Conservation (phyloP, 1,284 basidiomycete species). For the Flammula alnicola region DNA sequence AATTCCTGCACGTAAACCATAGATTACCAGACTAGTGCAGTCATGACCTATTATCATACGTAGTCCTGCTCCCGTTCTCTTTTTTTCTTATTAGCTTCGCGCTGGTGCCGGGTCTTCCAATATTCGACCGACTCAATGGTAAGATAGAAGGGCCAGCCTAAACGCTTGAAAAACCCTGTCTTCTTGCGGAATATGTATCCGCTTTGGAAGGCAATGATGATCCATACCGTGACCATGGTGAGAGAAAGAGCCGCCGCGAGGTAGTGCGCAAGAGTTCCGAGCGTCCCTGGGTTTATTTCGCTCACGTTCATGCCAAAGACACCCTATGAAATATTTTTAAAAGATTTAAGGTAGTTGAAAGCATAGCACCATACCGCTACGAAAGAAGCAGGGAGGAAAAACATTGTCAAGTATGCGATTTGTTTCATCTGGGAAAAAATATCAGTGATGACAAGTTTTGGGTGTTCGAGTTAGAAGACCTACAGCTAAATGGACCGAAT, state of each 20-base stretch:
- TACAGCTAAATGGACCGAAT: slow-evolving; percentile 37
- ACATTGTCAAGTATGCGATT: slow-evolving; percentile 54
- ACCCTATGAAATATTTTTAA: slow-evolving; percentile 36
- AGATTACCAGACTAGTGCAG: too few relatives aligned
- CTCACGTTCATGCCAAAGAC: slow-evolving; percentile 51
- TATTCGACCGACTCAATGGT: too few relatives aligned
- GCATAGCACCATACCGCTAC: slow-evolving; percentile 43
- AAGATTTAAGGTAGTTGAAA: background rate
- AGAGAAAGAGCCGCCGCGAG: slow-evolving; percentile 43
- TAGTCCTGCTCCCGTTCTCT: too few relatives aligned
- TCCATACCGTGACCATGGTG: slow-evolving; percentile 52
- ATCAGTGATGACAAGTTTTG: background rate
- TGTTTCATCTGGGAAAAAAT: slow-evolving; percentile 48
- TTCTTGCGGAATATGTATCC: slow-evolving; percentile 26
- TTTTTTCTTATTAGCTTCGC: too few relatives aligned
- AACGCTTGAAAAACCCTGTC: slow-evolving; percentile 22
- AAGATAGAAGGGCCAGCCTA: slow-evolving; percentile 37
- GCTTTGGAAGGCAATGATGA: slow-evolving; percentile 44
- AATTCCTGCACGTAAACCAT: too few relatives aligned
- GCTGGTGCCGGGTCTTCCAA: too few relatives aligned
- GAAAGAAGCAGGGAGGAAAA: slow-evolving; percentile 58
- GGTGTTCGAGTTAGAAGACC: slow-evolving; percentile 13
- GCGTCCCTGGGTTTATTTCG: slow-evolving; percentile 40
- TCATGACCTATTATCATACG: too few relatives aligned
- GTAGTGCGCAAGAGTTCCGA: slow-evolving; percentile 44